These are phyloP conservation scores for Musa schizocarpa DNA, from an alignment of 176 grass and related monocot genomes.

Conservation along the genomic window DNA sequence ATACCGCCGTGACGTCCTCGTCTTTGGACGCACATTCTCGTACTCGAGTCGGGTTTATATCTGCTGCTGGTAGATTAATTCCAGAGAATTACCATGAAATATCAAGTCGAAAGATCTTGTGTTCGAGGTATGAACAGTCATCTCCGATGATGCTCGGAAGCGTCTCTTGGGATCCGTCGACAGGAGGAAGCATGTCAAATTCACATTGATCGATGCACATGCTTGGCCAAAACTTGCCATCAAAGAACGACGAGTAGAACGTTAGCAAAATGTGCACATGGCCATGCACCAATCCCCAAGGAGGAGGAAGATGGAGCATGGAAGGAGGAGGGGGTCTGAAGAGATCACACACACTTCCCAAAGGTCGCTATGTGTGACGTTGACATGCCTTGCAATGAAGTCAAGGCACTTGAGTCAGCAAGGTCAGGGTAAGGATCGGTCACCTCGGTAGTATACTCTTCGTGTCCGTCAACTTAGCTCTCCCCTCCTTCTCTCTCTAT, in stretches of 20 bases:
- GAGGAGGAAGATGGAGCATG: neutral
- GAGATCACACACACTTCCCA: neutral
- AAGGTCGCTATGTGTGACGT: neutral
- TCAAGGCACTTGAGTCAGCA: neutral
- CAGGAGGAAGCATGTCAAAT: neutral
- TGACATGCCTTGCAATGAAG: neutral
- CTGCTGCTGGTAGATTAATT: too few species aligned
- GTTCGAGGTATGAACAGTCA: too few species aligned
- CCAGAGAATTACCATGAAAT: too few species aligned
- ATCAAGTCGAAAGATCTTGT: too few species aligned
- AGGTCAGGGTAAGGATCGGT: neutral
- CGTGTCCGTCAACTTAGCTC: too few species aligned
- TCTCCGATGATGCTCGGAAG: too few species aligned
- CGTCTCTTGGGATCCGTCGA: too few species aligned
- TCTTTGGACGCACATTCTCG: too few species aligned
- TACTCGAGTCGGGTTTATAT: too few species aligned
- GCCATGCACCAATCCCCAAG: neutral
- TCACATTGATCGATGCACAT: neutral
- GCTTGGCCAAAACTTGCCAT: neutral
- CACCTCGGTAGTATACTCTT: neutral
- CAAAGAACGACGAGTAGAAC: too few species aligned
- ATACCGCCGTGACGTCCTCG: too few species aligned
- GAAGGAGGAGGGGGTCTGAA: neutral
- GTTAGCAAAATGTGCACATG: too few species aligned
- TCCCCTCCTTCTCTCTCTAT: neutral